A percentile compares a stretch with the other conserved stretches of the same genome.
Evolutionary conservation across 805 yeast genomes (phyloP).

Genomic region (Saccharomyces eubayanus): DNA sequence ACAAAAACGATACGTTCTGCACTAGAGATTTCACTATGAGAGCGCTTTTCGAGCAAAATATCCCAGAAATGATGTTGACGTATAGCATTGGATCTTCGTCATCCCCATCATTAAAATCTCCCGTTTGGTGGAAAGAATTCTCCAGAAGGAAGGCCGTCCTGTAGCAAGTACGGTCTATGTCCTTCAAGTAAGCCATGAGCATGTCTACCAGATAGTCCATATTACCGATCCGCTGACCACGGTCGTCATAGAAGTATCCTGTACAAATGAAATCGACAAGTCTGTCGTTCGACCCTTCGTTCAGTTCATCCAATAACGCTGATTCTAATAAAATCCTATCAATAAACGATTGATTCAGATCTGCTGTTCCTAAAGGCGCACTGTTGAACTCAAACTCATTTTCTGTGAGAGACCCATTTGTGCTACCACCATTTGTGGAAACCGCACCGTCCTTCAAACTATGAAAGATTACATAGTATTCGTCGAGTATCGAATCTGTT

Average conservation of each 20-base stretch:
- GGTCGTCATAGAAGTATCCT: slow-evolving; percentile 31
- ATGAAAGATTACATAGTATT: slow-evolving; percentile 21
- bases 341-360: slow-evolving; percentile 26
- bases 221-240: slow-evolving; percentile 17
- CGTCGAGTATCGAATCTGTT: slow-evolving; percentile 30
- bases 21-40: slow-evolving; percentile 80
- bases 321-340: slow-evolving; percentile 33
- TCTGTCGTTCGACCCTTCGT: slow-evolving; percentile 31
- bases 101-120: slow-evolving; percentile 2
- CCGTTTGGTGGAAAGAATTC: neutral
- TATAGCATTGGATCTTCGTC: slow-evolving; percentile 3
- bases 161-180: slow-evolving; percentile 10
- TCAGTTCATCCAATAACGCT: slow-evolving; percentile 31
- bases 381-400: neutral
- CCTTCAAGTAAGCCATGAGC: slow-evolving; percentile 21
- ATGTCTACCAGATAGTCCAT: slow-evolving; percentile 27
- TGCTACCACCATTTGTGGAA: neutral
- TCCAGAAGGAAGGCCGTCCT: slow-evolving; percentile 1
- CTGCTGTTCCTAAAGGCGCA: neutral
- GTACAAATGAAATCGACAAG: slow-evolving; percentile 43
- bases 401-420: neutral
- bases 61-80: slow-evolving; percentile 50
- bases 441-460: neutral
- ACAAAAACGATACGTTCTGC: slow-evolving; percentile 56
- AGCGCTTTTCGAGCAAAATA: slow-evolving; percentile 86